Evolutionary conservation across 352 stramenopile species (phyloP), one percentile per base, ranked within the genome.

Genomic region (Globisporangium abappressorium): DNA sequence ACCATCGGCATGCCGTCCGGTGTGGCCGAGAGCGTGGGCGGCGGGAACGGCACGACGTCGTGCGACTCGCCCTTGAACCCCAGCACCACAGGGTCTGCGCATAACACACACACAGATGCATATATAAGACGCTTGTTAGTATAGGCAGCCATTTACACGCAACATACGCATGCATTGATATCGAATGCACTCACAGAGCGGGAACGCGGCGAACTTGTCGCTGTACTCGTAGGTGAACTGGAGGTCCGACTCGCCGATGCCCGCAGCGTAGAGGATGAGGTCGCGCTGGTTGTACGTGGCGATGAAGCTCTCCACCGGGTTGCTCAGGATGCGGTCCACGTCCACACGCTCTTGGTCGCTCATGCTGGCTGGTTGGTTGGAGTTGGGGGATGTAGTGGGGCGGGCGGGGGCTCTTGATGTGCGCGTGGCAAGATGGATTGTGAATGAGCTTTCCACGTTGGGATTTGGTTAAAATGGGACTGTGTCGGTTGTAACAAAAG

Each of bases 161-260:
- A 43, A 64, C 8, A 59, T 33, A 60, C 0, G 38, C 9, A 61
- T n/a, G 46, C 7, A 51, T 9, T 38, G 26, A 28, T 20, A 46
- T 18, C 33, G 8, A n/a, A 49, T 20, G 1, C 22, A 72, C 68
- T 36, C 59, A 84, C 75, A 97, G 28, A 94, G 78, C 15, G 92
- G 91, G 77, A 97, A 97, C 7, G 88, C 90, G 18, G 79, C 73
- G 74, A 97, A 97, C 59, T 84, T 80, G 36, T 91, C 85, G 63
- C 93, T 64, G 66, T 81, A 91, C 72, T 97, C 92, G 77, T 97
- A 95, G 57, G 88, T 94, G 76, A 96, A 97, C 70, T 93, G 85
- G 51, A 96, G 78, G 36, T 89, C 78, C 2, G 80, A 83, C 68
- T 91, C 92, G 70, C 92, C 91, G 66, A 97, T 97, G 61, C 89